Evolutionary conservation across 441 rosid genomes (phyloP).

Genomic region (Mallotus japonicus): DNA sequence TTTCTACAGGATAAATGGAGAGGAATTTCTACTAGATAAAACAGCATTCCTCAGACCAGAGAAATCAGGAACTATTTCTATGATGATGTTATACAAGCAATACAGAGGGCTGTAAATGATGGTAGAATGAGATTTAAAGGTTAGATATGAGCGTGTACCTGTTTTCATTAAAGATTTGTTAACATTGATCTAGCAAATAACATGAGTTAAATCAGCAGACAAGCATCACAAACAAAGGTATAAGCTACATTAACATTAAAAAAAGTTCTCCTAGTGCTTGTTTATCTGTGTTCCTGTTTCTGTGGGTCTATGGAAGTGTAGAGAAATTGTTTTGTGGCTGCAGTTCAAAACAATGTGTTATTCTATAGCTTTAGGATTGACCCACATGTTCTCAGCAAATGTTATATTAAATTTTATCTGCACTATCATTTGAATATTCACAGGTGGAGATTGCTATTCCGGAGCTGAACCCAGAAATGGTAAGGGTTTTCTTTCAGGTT

Average conservation of each 20-base stretch:
- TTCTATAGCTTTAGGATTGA: too few species aligned
- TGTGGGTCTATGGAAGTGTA: too few species aligned
- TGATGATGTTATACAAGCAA: conserved; percentile 79
- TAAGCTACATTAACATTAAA: too few species aligned
- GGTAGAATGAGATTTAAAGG: conserved; percentile 79
- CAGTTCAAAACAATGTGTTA: too few species aligned
- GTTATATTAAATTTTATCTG: conserved; percentile 8
- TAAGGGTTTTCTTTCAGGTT: conserved; percentile 27
- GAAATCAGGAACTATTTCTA: conserved; percentile 91
- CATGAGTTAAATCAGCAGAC: not conserved
- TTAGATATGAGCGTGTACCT: conserved; percentile 25
- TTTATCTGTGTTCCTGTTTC: too few species aligned
- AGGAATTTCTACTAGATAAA: conserved; percentile 90
- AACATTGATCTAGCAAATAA: not conserved
- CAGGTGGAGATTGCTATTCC: conserved; percentile 95
- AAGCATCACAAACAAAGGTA: not conserved
- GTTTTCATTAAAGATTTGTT: conserved; percentile 8
- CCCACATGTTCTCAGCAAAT: not conserved
- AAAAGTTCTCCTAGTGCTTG: too few species aligned
- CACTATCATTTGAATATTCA: conserved; percentile 23
- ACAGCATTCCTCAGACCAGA: conserved; percentile 91
- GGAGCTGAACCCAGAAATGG: conserved; percentile 95
- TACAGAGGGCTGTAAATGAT: conserved; percentile 64
- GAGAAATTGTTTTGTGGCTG: too few species aligned
- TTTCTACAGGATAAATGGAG: conserved; percentile 74